phyloP scores from a whole-genome alignment of 2,329 filamentous ascomycete species.

The Neoarthrinium moseri region DNA sequence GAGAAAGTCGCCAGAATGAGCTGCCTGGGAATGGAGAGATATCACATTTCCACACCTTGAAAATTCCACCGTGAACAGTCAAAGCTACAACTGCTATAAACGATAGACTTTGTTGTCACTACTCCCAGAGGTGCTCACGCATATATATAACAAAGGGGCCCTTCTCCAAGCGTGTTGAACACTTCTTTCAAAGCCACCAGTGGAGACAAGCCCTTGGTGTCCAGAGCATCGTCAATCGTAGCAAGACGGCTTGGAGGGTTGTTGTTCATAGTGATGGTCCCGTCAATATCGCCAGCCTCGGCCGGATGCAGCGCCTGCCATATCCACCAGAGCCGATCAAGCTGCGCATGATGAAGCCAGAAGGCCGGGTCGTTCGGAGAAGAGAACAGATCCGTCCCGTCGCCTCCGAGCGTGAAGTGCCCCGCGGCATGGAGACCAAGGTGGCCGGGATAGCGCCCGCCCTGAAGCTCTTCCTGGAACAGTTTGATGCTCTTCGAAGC shows the following conservation, averaged over 20 bases:
- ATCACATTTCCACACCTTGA: no score
- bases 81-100: no score
- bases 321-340: conserved; percentile 25
- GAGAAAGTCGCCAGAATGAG: no score
- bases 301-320: conserved; percentile 19
- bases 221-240: conserved; percentile 18
- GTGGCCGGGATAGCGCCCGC: conserved; percentile 19
- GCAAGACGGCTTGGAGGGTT: conserved; percentile 23
- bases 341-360: conserved; percentile 23
- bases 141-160: conserved; percentile 21
- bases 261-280: conserved; percentile 25
- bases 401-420: conserved; percentile 27
- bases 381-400: conserved; percentile 13
- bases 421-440: conserved; percentile 28
- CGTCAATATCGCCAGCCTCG: conserved; percentile 16
- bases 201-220: conserved; percentile 15
- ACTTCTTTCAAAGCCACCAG: conserved; percentile 12
- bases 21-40: no score
- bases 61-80: no score
- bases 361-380: conserved; percentile 24
- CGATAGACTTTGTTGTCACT: no score
- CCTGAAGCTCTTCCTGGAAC: conserved; percentile 36
- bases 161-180: conserved; percentile 16
- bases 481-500: conserved; percentile 24
- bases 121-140: no score